Evolutionary conservation across 2,329 filamentous ascomycete genomes (phyloP), one percentile per base, ranked within the genome.

Genomic region (Periconia sp.): DNA sequence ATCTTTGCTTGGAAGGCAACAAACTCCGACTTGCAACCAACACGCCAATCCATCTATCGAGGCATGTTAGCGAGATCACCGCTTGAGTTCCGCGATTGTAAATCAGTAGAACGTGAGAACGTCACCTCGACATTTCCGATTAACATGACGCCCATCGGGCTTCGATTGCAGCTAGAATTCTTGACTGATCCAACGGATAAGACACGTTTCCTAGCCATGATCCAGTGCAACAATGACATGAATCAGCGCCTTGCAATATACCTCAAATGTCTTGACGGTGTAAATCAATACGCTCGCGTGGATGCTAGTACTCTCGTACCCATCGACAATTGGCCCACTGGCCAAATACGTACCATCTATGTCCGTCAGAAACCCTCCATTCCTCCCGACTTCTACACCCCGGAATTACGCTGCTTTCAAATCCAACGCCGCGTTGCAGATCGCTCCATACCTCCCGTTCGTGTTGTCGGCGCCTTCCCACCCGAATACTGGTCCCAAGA

Each of bases 301-400:
- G 43, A 60, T 78, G 46, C 76, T 66, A 0, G 83, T 76, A 0
- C 83, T 80, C 50, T 61, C 79, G 1, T 68, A 77, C n/a, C 81
- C 77, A 0, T 68, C 82, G 1, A 61, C 72, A 2, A 61, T 28
- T 63, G 57, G 57, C 59, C 59, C 8, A 60, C 48, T 4, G 57
- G 57, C 1, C 44, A 55, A n/a, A 47, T 56, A 3, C 51, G 50
- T 10, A 57, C 52, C 4, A 53, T 63, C 2, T 63, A 60, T 21
- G 45, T 63, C 1, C 51, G 57, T 2, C 57, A 63, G 21, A 60
- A 48, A 21, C 52, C 52, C 7, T 50, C 34, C 1, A 55, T 63
- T 25, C 59, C 56, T n/a, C 42, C 43, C 8, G 48, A 51, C 17
- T 63, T 58, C 37, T 55, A 50, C 3, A 52, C 53, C 1, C 30